These are phyloP conservation scores for Exophiala xenobiotica DNA, from an alignment of 2,329 filamentous ascomycete genomes.

Conservation along the genomic window DNA sequence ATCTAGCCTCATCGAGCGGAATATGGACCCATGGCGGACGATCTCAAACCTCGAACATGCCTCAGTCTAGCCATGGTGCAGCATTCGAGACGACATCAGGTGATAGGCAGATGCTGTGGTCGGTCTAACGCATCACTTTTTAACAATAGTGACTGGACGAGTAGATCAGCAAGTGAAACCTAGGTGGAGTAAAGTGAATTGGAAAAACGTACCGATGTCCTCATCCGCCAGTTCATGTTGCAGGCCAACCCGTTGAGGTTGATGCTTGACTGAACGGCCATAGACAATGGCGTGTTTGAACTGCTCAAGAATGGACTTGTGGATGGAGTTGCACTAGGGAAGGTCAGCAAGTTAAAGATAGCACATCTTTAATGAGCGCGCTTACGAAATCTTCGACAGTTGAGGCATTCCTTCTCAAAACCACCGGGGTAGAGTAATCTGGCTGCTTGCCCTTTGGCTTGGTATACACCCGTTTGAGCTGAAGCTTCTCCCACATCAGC, in stretches of 20 bases:
- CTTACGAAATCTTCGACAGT: constrained; percentile 97
- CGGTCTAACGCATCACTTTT: constrained; percentile 31
- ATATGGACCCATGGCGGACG: constrained; percentile 7
- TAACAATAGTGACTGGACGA: constrained; percentile 38
- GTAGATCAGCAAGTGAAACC: background rate
- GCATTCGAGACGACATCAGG: constrained; percentile 1
- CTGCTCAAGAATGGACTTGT: constrained; percentile 91
- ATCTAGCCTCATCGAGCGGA: constrained; percentile 22
- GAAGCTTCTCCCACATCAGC: constrained; percentile 97
- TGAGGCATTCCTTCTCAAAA: constrained; percentile 75
- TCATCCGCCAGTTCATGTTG: constrained; percentile 90
- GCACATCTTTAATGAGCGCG: constrained; percentile 34
- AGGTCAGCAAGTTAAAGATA: constrained; percentile 28
- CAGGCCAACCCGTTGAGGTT: constrained; percentile 91
- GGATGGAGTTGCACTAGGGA: constrained; percentile 86
- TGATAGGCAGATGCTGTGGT: background rate
- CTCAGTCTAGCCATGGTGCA: constrained; percentile 2
- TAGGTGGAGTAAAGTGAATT: background rate
- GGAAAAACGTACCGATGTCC: constrained; percentile 75
- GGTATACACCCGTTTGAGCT: constrained; percentile 88
- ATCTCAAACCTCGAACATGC: constrained; percentile 14
- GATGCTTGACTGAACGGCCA: constrained; percentile 96
- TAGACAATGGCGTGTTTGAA: constrained; percentile 97
- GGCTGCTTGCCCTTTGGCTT: constrained; percentile 95
- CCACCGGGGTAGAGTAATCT: constrained; percentile 88